phyloP scores from a whole-genome alignment of 164 flowering plant genomes.

The Sextonia rubra region DNA sequence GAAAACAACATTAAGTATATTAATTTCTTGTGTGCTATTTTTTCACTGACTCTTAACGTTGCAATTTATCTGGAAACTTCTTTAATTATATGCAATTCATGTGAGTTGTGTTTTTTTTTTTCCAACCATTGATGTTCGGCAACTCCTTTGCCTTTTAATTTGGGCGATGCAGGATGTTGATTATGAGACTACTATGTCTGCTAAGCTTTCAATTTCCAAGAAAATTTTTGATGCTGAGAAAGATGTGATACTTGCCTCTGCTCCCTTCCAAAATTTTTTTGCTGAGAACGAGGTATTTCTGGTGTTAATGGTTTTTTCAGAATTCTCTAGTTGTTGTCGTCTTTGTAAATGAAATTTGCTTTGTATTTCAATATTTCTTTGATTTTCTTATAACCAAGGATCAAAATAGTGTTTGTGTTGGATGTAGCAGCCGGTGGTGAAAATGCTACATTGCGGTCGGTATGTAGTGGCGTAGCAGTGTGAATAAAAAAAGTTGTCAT shows the following conservation, averaged over 20 bases:
- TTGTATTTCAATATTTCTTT: not conserved
- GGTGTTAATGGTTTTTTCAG: not conserved
- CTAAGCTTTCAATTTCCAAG: conserved; percentile 86
- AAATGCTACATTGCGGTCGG: too few species aligned
- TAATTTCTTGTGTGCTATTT: too few species aligned
- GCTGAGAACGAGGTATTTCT: conserved; percentile 75
- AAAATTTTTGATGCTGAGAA: conserved; percentile 69
- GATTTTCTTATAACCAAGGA: too few species aligned
- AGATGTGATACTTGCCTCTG: conserved; percentile 52
- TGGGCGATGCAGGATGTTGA: conserved; percentile 65
- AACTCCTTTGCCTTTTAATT: not conserved
- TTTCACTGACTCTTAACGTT: too few species aligned
- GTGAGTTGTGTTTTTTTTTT: too few species aligned
- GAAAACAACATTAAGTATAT: too few species aligned
- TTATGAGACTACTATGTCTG: conserved; percentile 84
- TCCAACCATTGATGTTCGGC: not conserved
- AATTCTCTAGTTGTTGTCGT: not conserved
- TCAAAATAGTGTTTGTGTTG: too few species aligned
- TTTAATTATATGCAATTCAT: too few species aligned
- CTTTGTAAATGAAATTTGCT: not conserved
- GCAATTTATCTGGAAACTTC: too few species aligned
- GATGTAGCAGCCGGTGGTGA: too few species aligned
- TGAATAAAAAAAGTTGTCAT: too few species aligned
- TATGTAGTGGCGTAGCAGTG: too few species aligned
- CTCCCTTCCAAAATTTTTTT: conserved; percentile 65